Evolutionary conservation across 1,284 basidiomycete species (phyloP).

Genomic region (Caloboletus firmus): DNA sequence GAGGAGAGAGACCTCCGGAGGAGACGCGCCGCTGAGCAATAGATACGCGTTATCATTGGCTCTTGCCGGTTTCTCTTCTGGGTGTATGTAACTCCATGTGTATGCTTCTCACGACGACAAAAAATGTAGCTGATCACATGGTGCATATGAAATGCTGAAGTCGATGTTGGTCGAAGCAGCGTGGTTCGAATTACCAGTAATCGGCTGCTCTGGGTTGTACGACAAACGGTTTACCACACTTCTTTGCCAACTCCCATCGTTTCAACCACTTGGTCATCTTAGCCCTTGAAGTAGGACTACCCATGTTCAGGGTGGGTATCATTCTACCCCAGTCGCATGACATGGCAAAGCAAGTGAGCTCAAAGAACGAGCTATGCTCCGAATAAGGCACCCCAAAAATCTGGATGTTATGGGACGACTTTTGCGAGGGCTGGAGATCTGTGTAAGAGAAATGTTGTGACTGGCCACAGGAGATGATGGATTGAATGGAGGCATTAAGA

Average conservation of each 20-base stretch:
- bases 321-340: conserved; percentile 80
- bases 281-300: conserved; percentile 70
- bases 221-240: conserved; percentile 48
- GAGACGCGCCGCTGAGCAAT: conserved; percentile 67
- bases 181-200: conserved; percentile 56
- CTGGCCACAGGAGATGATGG: conserved; percentile 68
- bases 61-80: conserved; percentile 29
- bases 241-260: conserved; percentile 83
- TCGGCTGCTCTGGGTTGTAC: conserved; percentile 62
- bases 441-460: conserved; percentile 64
- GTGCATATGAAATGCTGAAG: conserved; percentile 1
- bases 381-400: conserved; percentile 93
- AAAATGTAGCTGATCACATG: conserved; percentile 27
- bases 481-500: conserved; percentile 58
- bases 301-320: conserved; percentile 96
- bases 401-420: conserved; percentile 67
- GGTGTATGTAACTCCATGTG: conserved; percentile 20
- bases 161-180: neutral
- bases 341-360: conserved; percentile 91
- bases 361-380: conserved; percentile 94
- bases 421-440: conserved; percentile 69
- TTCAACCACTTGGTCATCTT: conserved; percentile 89
- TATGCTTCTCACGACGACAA: conserved; percentile 17
- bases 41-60: conserved; percentile 28
- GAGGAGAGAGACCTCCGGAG: conserved; percentile 83